Conservation (phyloP, 2,329 filamentous ascomycete genomes). For the Fusarium palustre region DNA sequence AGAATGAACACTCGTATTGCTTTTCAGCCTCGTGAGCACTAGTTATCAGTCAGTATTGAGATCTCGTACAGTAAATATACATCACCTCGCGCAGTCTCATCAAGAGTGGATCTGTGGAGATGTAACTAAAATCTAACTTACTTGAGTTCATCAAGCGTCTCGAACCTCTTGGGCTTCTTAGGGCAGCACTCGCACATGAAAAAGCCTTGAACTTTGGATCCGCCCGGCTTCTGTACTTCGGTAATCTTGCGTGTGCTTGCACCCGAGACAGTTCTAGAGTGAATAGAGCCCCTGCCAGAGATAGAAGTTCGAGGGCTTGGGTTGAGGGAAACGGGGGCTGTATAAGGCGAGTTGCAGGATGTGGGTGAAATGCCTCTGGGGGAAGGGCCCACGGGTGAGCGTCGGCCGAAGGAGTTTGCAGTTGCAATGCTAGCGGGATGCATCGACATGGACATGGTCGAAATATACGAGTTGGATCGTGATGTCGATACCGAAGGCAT, state of each 20-base stretch:
- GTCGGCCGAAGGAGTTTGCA: constrained; percentile 59
- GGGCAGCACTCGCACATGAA: constrained; percentile 43
- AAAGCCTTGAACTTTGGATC: constrained; percentile 64
- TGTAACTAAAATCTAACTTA: constrained; percentile 59
- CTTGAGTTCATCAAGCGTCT: constrained; percentile 65
- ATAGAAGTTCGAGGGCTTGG: constrained; percentile 63
- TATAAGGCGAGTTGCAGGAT: constrained; percentile 63
- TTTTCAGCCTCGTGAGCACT: constrained; percentile 94
- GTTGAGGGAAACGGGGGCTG: constrained; percentile 60
- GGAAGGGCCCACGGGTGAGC: constrained; percentile 60
- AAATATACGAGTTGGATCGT: constrained; percentile 62
- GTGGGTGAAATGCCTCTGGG: constrained; percentile 64
- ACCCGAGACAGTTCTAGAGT: constrained; percentile 61
- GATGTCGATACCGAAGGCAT: constrained; percentile 58
- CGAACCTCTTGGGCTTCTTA: constrained; percentile 41
- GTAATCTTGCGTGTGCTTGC: constrained; percentile 64
- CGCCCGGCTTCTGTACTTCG: constrained; percentile 61
- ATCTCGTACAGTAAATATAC: neutral
- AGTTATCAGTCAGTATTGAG: constrained; percentile 43
- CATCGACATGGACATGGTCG: constrained; percentile 57
- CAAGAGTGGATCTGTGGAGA: constrained; percentile 11
- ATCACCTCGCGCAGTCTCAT: constrained; percentile 18
- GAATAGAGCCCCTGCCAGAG: constrained; percentile 54
- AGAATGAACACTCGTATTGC: constrained; percentile 93
- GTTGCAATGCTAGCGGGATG: constrained; percentile 55